A percentile compares a stretch with the other conserved stretches of the same genome.
phyloP scores from a whole-genome alignment of 2,329 filamentous ascomycete genomes.

The Neofusicoccum laricinum region DNA sequence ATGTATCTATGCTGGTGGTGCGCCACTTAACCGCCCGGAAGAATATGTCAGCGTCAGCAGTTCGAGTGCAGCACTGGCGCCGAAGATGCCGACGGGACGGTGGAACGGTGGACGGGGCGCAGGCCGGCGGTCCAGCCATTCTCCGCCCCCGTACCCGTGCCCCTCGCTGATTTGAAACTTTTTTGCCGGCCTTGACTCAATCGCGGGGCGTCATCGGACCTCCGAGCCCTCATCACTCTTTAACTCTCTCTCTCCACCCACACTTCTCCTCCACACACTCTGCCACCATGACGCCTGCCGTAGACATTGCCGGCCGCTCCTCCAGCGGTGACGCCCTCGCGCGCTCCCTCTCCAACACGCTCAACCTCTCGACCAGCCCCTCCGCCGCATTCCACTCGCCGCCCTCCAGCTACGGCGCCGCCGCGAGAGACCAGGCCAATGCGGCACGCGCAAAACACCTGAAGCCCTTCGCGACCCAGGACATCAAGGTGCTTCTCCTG shows the following conservation, averaged over 20 bases:
- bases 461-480: conserved; percentile 92
- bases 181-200: background rate
- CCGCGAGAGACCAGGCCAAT: conserved; percentile 30
- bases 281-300: conserved; percentile 33
- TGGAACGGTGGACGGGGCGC: background rate
- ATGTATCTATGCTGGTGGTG: background rate
- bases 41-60: background rate
- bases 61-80: background rate
- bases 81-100: conserved; percentile 4
- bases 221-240: background rate
- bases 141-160: no score
- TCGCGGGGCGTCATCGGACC: background rate
- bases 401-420: conserved; percentile 55
- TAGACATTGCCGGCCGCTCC: conserved; percentile 31
- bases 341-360: conserved; percentile 55
- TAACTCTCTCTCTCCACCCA: background rate
- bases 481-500: conserved; percentile 92
- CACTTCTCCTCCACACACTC: background rate
- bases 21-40: background rate
- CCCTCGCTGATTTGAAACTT: background rate
- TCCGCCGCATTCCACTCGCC: conserved; percentile 72
- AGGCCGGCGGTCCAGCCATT: background rate
- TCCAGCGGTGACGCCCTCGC: conserved; percentile 28
- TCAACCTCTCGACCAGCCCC: conserved; percentile 73
- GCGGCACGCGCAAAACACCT: conserved; percentile 64